Evolutionary conservation across 257 asterid genomes (phyloP).

Genomic region (Solanum sitiens): DNA sequence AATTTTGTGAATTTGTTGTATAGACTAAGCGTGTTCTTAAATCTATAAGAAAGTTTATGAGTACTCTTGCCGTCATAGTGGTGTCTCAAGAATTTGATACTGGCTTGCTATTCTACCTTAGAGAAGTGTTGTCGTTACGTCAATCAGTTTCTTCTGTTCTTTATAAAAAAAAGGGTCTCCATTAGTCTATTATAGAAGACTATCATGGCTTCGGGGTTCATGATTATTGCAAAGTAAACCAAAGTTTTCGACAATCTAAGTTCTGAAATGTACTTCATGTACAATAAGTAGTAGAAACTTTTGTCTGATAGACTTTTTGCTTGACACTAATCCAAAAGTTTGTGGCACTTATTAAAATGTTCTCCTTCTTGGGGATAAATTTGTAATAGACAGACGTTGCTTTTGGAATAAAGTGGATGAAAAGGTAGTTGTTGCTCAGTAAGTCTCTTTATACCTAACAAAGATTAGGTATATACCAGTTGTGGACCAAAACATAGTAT

Average conservation of each 20-base stretch:
- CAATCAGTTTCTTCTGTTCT: not conserved
- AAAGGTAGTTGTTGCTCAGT: not conserved
- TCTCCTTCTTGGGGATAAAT: not conserved
- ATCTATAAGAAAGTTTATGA: not conserved
- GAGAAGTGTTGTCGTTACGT: not conserved
- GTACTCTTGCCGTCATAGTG: not conserved
- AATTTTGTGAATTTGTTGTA: not conserved
- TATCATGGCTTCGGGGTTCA: not conserved
- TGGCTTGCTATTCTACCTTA: not conserved
- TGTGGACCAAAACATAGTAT: not conserved
- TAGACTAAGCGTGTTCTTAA: not conserved
- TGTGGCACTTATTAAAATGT: not conserved
- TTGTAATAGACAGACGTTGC: not conserved
- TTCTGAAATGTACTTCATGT: not conserved
- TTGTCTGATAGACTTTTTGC: not conserved
- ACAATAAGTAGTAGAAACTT: not conserved
- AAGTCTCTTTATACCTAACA: not conserved
- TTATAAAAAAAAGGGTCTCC: not conserved
- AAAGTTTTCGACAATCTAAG: not conserved
- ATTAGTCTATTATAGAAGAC: not conserved
- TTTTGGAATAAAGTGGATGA: not conserved
- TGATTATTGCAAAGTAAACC: not conserved
- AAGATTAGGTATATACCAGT: not conserved
- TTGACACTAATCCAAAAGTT: not conserved
- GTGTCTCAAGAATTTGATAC: not conserved